Base-by-base conservation (phyloP, 345 rosid species). In the Adansonia digitata region DNA sequence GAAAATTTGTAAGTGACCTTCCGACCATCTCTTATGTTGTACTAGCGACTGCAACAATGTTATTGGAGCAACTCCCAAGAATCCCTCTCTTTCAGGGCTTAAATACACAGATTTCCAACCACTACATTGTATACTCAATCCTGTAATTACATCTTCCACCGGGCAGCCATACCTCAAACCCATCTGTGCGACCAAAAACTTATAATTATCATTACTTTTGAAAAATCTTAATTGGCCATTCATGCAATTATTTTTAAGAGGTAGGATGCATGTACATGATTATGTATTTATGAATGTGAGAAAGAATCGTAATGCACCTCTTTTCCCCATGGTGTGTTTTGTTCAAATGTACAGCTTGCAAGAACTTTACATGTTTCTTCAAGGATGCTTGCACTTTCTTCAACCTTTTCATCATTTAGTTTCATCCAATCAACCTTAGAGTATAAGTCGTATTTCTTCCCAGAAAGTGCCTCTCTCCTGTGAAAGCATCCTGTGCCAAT, bases 371-470 rank as follows among this genome's bases (percentile, higher is more conserved):
- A 26, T 27, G n/a, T n/a, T 55, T 55, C 31, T 55, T 55, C 60
- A 1, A 55, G 57, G 27, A 52, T 1, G 57, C 26, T 52, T 8
- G 60, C 31, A 24, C 60, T 55, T 55, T 22, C 60, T 9, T 55
- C 29, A 3, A 4, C 60, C 29, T 55, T 55, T 55, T 15, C 10
- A 24, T 55, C 5, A 10, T 55, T 22, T 24, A 55, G 14, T 71
- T 26, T 85, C 91, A 31, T 81, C 55, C 40, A 55, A 55, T 55
- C 61, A 55, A 55, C 31, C 59, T 55, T 55, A 3, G 1, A 22
- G 14, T 9, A 2, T 53, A 22, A 9, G 31, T 24, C 61, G 24
- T 55, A 55, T 55, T 55, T 4, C 31, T 22, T 55, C 31, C 57
- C 61, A 2, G 5, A 55, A 55, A 55, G 61, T 22, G 61, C 61